phyloP scores from a whole-genome alignment of 768 basidiomycete species.

The Panaeolus cyanescens region DNA sequence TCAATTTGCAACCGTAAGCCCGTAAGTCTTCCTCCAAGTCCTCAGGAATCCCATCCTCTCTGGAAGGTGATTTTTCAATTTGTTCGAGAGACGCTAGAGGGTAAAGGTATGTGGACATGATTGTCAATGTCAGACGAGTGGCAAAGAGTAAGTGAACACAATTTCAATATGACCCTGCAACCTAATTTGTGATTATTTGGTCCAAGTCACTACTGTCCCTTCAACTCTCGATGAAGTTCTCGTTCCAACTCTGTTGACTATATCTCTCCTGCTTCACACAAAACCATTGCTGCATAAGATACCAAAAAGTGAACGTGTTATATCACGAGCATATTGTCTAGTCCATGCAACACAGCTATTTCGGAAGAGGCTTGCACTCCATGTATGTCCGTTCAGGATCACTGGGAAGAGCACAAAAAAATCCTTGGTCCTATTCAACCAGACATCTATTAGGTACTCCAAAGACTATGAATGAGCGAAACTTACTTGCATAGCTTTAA shows the following conservation, averaged over 20 bases:
- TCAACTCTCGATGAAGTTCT: not conserved
- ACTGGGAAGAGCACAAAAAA: conserved; percentile 69
- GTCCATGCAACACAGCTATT: too few species aligned
- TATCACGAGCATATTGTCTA: too few species aligned
- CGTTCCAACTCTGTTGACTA: not conserved
- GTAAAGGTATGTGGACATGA: conserved; percentile 41
- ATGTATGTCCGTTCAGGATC: conserved; percentile 68
- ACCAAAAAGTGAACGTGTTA: too few species aligned
- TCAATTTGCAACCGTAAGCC: conserved; percentile 90
- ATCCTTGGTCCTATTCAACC: conserved; percentile 52
- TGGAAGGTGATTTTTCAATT: conserved; percentile 78
- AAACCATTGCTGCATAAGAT: not conserved
- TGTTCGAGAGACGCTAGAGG: conserved; percentile 85
- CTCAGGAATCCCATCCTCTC: conserved; percentile 76
- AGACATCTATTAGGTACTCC: too few species aligned
- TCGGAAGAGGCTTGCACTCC: conserved; percentile 67
- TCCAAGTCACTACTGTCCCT: too few species aligned
- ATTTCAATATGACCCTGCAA: not conserved
- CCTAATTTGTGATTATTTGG: not conserved
- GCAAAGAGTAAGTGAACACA: not conserved
- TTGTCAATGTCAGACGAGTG: not conserved
- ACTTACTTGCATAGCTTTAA: conserved; percentile 72
- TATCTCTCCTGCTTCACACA: not conserved
- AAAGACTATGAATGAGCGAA: not conserved
- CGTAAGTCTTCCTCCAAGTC: conserved; percentile 88